Percentiles rank a stretch among this genome's conserved stretches.
phyloP scores from a whole-genome alignment of 495 filamentous ascomycete genomes.

The Parathielavia hyrcaniae region DNA sequence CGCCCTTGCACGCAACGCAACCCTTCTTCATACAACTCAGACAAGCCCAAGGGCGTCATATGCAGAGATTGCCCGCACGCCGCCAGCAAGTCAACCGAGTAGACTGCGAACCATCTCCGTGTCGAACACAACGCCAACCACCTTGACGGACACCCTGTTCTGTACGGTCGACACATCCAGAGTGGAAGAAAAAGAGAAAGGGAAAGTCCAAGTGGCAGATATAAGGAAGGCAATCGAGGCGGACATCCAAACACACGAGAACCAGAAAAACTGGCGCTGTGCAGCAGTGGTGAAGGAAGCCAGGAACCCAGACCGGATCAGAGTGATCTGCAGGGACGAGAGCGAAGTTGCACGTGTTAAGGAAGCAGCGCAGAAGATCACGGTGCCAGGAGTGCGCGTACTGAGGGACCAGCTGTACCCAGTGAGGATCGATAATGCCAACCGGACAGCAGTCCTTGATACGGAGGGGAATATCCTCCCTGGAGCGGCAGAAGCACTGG shows the following conservation, averaged over 20 bases:
- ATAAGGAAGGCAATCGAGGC: constrained; percentile 8
- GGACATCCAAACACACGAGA: background rate
- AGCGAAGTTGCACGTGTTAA: background rate
- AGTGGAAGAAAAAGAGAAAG: background rate
- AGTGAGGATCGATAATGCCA: background rate
- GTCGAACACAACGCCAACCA: background rate
- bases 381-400: background rate
- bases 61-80: constrained; percentile 4
- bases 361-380: constrained; percentile 6
- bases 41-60: constrained; percentile 11
- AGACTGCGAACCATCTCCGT: constrained; percentile 5
- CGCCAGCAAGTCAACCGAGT: constrained; percentile 8
- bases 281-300: constrained; percentile 1
- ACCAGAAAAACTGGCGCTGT: background rate
- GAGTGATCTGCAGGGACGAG: constrained; percentile 6
- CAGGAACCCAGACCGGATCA: constrained; percentile 2
- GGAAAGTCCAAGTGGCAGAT: background rate
- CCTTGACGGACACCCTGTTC: constrained; percentile 10
- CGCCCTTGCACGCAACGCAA: constrained; percentile 4
- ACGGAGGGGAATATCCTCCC: background rate
- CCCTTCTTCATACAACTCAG: background rate
- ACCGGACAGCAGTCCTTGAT: too few species aligned
- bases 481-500: background rate
- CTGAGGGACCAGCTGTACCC: background rate
- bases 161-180: constrained; percentile 2